phyloP scores from a whole-genome alignment of 2,329 filamentous ascomycete species.

The Huntiella bhutanensis region DNA sequence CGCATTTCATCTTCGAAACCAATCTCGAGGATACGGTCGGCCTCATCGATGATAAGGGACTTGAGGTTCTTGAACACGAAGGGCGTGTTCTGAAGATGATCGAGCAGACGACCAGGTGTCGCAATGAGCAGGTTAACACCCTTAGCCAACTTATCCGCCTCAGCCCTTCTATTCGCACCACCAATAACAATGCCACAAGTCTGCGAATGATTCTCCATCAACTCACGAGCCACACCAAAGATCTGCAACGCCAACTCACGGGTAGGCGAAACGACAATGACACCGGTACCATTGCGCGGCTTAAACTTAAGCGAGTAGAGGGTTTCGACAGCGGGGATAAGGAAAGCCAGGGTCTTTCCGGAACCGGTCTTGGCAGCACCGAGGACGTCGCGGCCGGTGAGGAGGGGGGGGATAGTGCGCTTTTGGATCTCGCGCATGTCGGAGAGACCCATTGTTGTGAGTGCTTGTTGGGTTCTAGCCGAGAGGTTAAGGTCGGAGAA shows the following conservation, averaged over 20 bases:
- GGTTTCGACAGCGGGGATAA: slow-evolving; percentile 90
- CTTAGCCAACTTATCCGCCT: slow-evolving; percentile 85
- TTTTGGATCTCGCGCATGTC: slow-evolving; percentile 93
- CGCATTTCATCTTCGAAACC: slow-evolving; percentile 98
- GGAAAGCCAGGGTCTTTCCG: slow-evolving; percentile 86
- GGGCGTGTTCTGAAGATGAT: slow-evolving; percentile 84
- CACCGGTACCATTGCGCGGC: slow-evolving; percentile 81
- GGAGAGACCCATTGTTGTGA: slow-evolving; percentile 79
- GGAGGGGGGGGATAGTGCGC: slow-evolving; percentile 65
- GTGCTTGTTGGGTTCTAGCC: slow-evolving; percentile 73
- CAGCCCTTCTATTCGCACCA: slow-evolving; percentile 74
- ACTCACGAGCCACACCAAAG: slow-evolving; percentile 80
- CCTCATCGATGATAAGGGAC: slow-evolving; percentile 86
- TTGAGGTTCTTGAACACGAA: slow-evolving; percentile 89
- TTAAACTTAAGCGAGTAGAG: slow-evolving; percentile 80
- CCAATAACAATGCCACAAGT: slow-evolving; percentile 94
- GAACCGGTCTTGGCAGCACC: slow-evolving; percentile 92
- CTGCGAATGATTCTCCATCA: slow-evolving; percentile 84
- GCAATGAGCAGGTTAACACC: slow-evolving; percentile 90
- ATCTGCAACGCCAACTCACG: slow-evolving; percentile 90
- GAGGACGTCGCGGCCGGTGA: slow-evolving; percentile 80
- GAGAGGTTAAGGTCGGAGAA: slow-evolving; percentile 74
- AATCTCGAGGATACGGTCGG: slow-evolving; percentile 87
- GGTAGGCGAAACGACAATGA: slow-evolving; percentile 82
- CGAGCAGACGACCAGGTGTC: slow-evolving; percentile 77